Percentiles rank a stretch among this genome's conserved stretches.
Evolutionary conservation across 2,329 filamentous ascomycete genomes (phyloP).

Genomic region (Alternaria rosae): DNA sequence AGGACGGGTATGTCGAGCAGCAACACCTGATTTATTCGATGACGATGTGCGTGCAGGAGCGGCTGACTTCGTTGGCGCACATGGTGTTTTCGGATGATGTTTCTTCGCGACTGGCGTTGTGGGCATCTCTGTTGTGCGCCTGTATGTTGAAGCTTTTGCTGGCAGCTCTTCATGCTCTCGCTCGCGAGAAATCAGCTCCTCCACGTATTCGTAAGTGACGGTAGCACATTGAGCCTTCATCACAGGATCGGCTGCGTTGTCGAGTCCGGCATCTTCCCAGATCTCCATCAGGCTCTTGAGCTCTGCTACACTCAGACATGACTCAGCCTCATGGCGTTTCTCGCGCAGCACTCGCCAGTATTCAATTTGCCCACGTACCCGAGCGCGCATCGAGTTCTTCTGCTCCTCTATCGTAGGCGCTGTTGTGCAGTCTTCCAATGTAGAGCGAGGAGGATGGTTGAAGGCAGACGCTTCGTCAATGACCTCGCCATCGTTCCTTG

Average conservation of each 20-base stretch:
- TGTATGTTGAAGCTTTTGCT: slow-evolving; percentile 14
- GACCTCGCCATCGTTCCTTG: slow-evolving; percentile 1
- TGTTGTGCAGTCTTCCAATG: slow-evolving; percentile 1
- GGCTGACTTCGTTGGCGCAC: background rate
- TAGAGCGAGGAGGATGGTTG: slow-evolving; percentile 1
- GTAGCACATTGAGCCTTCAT: slow-evolving; percentile 20
- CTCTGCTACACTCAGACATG: slow-evolving; percentile 4
- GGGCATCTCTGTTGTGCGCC: background rate
- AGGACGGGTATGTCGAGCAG: background rate
- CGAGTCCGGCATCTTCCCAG: slow-evolving; percentile 22
- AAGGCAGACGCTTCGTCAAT: slow-evolving; percentile 8
- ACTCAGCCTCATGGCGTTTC: slow-evolving; percentile 20
- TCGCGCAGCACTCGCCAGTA: slow-evolving; percentile 15
- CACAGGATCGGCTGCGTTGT: slow-evolving; percentile 12
- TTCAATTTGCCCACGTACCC: slow-evolving; percentile 16
- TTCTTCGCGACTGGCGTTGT: background rate
- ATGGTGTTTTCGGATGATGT: background rate
- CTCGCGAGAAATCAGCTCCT: slow-evolving; percentile 20
- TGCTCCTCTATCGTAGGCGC: slow-evolving; percentile 18
- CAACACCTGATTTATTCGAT: background rate
- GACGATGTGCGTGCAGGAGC: background rate
- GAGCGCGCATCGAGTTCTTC: slow-evolving; percentile 21
- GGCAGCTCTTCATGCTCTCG: slow-evolving; percentile 19
- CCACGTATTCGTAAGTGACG: slow-evolving; percentile 23
- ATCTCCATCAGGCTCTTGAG: slow-evolving; percentile 18